Evolutionary conservation across 495 filamentous ascomycete species (phyloP).

Genomic region (Xylaria telfairii): DNA sequence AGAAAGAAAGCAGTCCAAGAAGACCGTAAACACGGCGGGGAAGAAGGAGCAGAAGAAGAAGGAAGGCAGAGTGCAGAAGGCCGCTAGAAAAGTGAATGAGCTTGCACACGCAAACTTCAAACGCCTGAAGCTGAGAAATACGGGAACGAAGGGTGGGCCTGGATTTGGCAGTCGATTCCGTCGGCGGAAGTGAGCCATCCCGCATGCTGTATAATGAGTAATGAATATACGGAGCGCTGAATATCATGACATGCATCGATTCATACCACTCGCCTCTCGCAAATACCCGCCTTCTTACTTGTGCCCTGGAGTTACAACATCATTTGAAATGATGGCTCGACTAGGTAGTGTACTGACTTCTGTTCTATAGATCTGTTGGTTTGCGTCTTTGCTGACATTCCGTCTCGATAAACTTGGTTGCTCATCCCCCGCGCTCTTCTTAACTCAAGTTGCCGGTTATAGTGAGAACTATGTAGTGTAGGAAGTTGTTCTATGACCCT

Average conservation of each 20-base stretch:
- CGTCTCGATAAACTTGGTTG: background rate
- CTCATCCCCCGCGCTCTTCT: background rate
- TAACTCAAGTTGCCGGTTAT: background rate
- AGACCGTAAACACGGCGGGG: conserved; percentile 37
- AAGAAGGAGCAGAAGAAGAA: conserved; percentile 54
- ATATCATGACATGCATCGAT: background rate
- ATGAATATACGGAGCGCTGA: conserved; percentile 2
- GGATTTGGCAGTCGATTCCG: conserved; percentile 56
- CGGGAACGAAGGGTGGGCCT: conserved; percentile 58
- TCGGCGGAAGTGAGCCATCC: conserved; percentile 45
- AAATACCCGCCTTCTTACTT: background rate
- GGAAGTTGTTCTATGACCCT: too few relatives aligned
- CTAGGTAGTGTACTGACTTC: background rate
- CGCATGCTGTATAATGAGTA: conserved; percentile 7
- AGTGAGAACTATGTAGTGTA: too few relatives aligned
- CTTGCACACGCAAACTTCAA: conserved; percentile 84
- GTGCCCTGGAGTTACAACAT: background rate
- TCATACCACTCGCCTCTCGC: background rate
- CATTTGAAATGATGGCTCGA: background rate
- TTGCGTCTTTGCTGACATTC: background rate
- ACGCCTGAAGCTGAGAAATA: conserved; percentile 76
- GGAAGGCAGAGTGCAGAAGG: conserved; percentile 62
- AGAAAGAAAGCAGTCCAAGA: conserved; percentile 40
- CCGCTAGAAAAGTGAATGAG: conserved; percentile 70
- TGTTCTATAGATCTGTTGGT: background rate